Base-by-base conservation (phyloP, 441 rosid species). In the Jatropha podagrica region DNA sequence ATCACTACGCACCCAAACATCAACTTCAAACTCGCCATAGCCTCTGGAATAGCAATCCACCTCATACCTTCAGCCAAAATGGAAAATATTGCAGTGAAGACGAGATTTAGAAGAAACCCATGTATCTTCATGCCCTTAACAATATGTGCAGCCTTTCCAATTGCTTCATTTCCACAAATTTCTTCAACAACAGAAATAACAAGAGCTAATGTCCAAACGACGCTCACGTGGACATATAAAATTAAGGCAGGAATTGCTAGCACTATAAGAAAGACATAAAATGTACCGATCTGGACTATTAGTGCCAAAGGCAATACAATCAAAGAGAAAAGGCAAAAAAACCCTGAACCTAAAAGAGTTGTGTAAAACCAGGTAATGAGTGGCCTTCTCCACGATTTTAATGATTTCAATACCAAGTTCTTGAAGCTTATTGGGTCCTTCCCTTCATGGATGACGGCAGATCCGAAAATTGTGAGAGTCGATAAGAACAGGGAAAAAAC, bases 131-230 rank as follows among this genome's bases (percentile, higher is more conserved):
- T 79, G 56, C 86, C 91, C 79, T 83, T 88, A 5, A 80, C 88
- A 56, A 90, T 78, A 77, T 60, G 68, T 56, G 82, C 84, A 40
- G 94, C 94, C 85, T 86, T 85, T 56, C 86, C 86, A 10, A 90
- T 73, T 37, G 87, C 89, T 79, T 78, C 83, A 15, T 76, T 73
- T 65, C 94, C 90, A 18, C 72, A 62, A 52, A 75, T 88, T 12
- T 87, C 86, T 69, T 90, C 93, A 8, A 87, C 77, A 17, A 80
- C 79, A 27, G 89, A 88, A 63, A 87, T 69, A 58, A 86, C 86
- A 51, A 86, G 6, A n/a, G 88, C 84, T 7, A 84, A 63, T 20
- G 48, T 42, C 90, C 88, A 89, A n/a, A 74, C 81, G 4, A 86
- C 80, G 41, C 82, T 62, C 46, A 88, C 20, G 42, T 80, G 84